Evolutionary conservation across 176 grass and related monocot species (phyloP).

Genomic region (Ensete glaucum): DNA sequence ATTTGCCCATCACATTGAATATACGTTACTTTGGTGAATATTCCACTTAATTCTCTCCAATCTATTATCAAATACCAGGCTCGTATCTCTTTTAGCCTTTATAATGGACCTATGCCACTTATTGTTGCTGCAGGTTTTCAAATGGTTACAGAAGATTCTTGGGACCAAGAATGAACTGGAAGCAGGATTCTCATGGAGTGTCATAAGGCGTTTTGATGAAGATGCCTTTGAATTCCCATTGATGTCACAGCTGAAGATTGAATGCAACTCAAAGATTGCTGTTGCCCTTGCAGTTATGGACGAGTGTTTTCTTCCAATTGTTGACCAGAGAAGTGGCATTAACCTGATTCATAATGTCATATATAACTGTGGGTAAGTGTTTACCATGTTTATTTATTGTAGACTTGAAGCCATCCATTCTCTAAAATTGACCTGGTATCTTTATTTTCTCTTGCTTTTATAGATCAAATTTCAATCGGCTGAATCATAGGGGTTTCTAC

Average conservation of each 20-base stretch:
- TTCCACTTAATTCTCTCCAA: background rate
- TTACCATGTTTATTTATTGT: conserved; percentile 19
- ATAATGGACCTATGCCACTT: conserved; percentile 11
- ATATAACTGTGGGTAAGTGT: conserved; percentile 91
- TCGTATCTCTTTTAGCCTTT: conserved; percentile 23
- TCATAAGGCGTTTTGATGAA: conserved; percentile 69
- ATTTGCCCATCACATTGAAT: no score
- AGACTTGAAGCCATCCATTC: conserved; percentile 3
- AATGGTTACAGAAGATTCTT: conserved; percentile 52
- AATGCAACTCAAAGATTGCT: conserved; percentile 86
- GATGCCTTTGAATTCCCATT: conserved; percentile 16
- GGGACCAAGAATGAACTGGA: conserved; percentile 75
- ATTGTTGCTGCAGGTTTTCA: conserved; percentile 50
- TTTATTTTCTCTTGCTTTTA: conserved; percentile 26
- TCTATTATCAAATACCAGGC: background rate
- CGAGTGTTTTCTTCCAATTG: conserved; percentile 75
- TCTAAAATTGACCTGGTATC: conserved; percentile 16
- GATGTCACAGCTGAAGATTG: conserved; percentile 30
- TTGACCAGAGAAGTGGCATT: conserved; percentile 81
- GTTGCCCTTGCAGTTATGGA: conserved; percentile 87
- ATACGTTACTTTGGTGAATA: no score
- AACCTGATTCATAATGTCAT: conserved; percentile 87
- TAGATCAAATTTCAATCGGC: conserved; percentile 81
- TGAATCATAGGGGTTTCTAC: conserved; percentile 82
- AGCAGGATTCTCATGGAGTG: conserved; percentile 74